phyloP scores from a whole-genome alignment of 345 rosid species.

The Aquilaria sinensis region DNA sequence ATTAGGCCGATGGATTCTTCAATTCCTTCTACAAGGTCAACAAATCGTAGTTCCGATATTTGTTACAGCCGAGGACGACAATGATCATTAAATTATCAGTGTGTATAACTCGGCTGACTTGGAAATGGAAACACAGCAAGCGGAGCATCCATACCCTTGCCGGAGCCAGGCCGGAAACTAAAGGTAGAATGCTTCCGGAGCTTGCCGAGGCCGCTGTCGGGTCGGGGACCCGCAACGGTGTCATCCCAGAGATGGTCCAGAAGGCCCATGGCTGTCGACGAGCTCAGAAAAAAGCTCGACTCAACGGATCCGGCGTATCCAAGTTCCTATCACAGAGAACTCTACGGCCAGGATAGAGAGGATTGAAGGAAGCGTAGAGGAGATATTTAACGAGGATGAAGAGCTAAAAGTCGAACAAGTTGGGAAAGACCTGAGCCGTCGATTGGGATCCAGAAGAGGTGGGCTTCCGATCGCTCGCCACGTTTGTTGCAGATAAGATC shows the following conservation, averaged over 20 bases:
- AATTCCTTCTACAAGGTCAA: not conserved
- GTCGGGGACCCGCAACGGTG: conserved; percentile 93
- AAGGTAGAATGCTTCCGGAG: conserved; percentile 70
- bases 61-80: not conserved
- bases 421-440: conserved; percentile 30
- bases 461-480: conserved; percentile 36
- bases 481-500: conserved; percentile 43
- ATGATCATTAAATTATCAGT: not conserved
- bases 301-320: conserved; percentile 5
- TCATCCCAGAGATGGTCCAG: conserved; percentile 98
- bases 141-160: conserved; percentile 67
- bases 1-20: not conserved
- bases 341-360: not conserved
- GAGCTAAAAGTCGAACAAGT: conserved; percentile 8
- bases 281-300: not conserved
- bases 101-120: not conserved
- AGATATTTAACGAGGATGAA: conserved; percentile 25
- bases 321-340: not conserved
- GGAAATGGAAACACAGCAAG: conserved; percentile 6
- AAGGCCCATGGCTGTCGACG: conserved; percentile 50
- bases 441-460: conserved; percentile 21
- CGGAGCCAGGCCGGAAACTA: conserved; percentile 56
- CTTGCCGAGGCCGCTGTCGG: conserved; percentile 92
- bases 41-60: not conserved
- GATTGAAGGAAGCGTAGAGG: rapidly evolving